Percentiles rank a stretch among this genome's conserved stretches.
Evolutionary conservation across 2,329 filamentous ascomycete genomes (phyloP).

Genomic region (Sordariomycetes sp.): DNA sequence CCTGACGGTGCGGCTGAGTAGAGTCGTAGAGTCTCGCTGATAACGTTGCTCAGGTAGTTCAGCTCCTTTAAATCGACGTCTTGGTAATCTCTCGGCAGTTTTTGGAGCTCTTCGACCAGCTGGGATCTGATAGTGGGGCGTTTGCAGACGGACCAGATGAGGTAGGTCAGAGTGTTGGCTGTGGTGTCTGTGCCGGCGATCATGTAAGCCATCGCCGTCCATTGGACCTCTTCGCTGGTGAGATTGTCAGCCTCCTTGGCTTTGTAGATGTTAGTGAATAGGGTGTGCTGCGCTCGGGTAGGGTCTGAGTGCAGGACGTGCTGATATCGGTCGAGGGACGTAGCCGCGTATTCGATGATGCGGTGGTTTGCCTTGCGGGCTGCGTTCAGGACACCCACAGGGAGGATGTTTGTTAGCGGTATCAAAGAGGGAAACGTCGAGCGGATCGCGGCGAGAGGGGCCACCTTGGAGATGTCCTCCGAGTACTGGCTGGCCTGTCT

Average conservation of each 20-base stretch:
- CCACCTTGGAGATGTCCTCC: constrained; percentile 22
- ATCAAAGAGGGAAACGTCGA: constrained; percentile 17
- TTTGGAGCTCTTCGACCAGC: constrained; percentile 24
- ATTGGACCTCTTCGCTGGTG: constrained; percentile 20
- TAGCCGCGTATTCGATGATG: constrained; percentile 13
- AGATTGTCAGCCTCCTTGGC: constrained; percentile 18
- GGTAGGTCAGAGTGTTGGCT: constrained; percentile 37
- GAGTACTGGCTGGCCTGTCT: constrained; percentile 32
- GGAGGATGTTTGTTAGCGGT: constrained; percentile 11
- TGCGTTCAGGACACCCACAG: constrained; percentile 12
- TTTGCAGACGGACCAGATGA: constrained; percentile 28
- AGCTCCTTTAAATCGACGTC: constrained; percentile 15
- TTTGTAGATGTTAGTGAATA: constrained; percentile 27
- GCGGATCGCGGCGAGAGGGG: constrained; percentile 12
- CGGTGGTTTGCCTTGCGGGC: constrained; percentile 6
- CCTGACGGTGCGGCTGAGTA: constrained; percentile 27
- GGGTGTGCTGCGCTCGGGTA: constrained; percentile 15
- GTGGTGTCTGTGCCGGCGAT: constrained; percentile 44
- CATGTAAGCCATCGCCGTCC: constrained; percentile 33
- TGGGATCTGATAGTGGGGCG: constrained; percentile 16
- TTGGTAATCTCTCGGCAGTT: constrained; percentile 16
- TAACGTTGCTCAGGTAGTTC: constrained; percentile 29
- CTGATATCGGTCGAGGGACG: constrained; percentile 18
- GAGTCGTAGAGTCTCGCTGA: constrained; percentile 35
- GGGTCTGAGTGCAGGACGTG: constrained; percentile 10